Evolutionary conservation across 306 rosid species (phyloP), one percentile per base, ranked within the genome.

Genomic region (Vigna mungo): DNA sequence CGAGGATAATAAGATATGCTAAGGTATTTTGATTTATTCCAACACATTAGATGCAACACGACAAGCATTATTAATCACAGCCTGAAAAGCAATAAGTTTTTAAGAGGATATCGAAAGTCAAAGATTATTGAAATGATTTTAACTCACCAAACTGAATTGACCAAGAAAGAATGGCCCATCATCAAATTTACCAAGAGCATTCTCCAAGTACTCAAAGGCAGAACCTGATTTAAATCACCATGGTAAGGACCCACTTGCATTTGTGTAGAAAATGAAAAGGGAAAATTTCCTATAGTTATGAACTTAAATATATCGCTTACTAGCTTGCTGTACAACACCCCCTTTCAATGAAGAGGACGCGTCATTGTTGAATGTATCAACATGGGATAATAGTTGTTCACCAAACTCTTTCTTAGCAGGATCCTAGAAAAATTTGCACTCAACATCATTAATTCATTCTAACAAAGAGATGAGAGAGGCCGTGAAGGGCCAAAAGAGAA

Each of bases 101-200:
- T 18, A 7, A 16, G 55, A 67, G 46, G 39, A 71, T 46, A 32
- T 25, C 3, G n/a, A 56, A 49, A 77, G 46, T 67, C 39, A 1
- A 84, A 34, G 4, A 74, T 9, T 7, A 8, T 13, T 15, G 61
- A 76, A 10, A 13, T 69, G 81, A 70, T 44, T 43, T 66, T 21
- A 37, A 88, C 86, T 82, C 64, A 91, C 98, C 92, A 68, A 79
- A 70, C 98, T 91, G 44, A 93, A 78, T 56, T 86, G 89, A 25
- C 97, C 97, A 34, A 93, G 84, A 64, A 93, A 60, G 86, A 88
- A 88, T 41, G 98, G 93, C 4, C 97, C 96, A 48, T 89, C 96
- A 7, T 84, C 91, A 59, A 87, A 91, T 64, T 85, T 88, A 39
- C 83, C 84, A 75, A 93, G 89, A 85, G 93, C 87, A 68, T 88